These are phyloP conservation scores for Phytomonas sp. DNA, from an alignment of 208 protist genomes.

Conservation along the genomic window DNA sequence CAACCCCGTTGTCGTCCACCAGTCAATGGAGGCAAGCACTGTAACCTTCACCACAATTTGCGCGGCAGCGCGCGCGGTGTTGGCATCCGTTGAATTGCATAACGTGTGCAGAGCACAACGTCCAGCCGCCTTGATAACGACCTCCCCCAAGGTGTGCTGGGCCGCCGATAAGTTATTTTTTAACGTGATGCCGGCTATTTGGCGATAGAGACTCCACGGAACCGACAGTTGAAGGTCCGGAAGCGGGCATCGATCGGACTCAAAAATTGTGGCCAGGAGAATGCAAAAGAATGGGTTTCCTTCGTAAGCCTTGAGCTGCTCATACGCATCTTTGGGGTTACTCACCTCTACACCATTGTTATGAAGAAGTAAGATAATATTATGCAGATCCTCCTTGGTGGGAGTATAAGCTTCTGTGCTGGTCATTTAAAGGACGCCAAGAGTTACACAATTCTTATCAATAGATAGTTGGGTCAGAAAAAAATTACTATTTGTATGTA, in stretches of 20 bases:
- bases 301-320: slow-evolving; percentile 69
- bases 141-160: slow-evolving; percentile 58
- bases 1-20: slow-evolving; percentile 50
- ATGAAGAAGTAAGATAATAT: slow-evolving; percentile 65
- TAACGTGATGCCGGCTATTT: slow-evolving; percentile 71
- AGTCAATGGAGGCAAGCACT: slow-evolving; percentile 68
- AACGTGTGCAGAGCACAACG: slow-evolving; percentile 45
- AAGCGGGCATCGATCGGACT: slow-evolving; percentile 40
- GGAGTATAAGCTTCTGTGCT: slow-evolving; percentile 22
- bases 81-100: slow-evolving; percentile 35
- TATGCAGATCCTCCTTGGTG: slow-evolving; percentile 47
- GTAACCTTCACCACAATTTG: slow-evolving; percentile 84
- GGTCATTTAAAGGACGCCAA: background rate
- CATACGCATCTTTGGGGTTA: slow-evolving; percentile 79
- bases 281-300: slow-evolving; percentile 76
- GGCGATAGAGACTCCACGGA: slow-evolving; percentile 59
- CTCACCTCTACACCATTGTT: slow-evolving; percentile 75
- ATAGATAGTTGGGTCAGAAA: background rate
- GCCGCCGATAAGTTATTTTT: slow-evolving; percentile 77
- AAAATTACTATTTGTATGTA: background rate
- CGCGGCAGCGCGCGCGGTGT: slow-evolving; percentile 59
- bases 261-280: slow-evolving; percentile 60
- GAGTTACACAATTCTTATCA: background rate
- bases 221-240: slow-evolving; percentile 30
- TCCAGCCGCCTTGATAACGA: slow-evolving; percentile 61